These are phyloP conservation scores for Gynandropsis gynandra DNA, from an alignment of 345 rosid genomes.

Conservation along the genomic window DNA sequence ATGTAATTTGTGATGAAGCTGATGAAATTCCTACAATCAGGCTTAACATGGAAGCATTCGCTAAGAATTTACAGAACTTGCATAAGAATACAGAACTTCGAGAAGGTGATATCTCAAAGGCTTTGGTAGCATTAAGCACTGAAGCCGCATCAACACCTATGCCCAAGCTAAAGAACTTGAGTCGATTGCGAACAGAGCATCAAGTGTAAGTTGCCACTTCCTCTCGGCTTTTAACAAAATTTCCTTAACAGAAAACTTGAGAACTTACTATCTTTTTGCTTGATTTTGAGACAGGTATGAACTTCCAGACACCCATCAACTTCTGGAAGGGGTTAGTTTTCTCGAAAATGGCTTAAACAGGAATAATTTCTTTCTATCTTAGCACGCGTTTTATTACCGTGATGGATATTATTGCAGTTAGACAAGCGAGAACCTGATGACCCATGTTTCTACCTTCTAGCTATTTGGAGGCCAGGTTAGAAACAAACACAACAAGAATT, in stretches of 20 bases:
- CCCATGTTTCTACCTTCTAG: conserved; percentile 61
- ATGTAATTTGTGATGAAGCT: conserved; percentile 37
- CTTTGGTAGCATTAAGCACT: conserved; percentile 58
- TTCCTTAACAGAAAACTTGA: neutral
- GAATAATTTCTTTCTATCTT: neutral
- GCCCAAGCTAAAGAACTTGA: conserved; percentile 57
- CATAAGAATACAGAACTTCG: conserved; percentile 56
- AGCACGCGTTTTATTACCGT: conserved; percentile 9
- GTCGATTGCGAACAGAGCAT: conserved; percentile 77
- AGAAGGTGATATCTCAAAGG: conserved; percentile 54
- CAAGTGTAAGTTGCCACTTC: conserved; percentile 57
- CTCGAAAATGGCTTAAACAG: conserved; percentile 11
- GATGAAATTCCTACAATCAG: conserved; percentile 53
- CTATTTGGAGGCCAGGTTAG: conserved; percentile 92
- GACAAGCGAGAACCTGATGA: conserved; percentile 70
- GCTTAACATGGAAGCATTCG: conserved; percentile 50
- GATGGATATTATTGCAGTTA: conserved; percentile 41
- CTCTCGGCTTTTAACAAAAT: neutral
- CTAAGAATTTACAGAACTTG: conserved; percentile 48
- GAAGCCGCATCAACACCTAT: conserved; percentile 55
- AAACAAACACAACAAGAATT: conserved; percentile 5
- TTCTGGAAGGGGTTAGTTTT: conserved; percentile 57
- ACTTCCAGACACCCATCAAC: conserved; percentile 77
- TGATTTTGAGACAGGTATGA: conserved; percentile 55
- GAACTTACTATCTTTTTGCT: neutral